Evolutionary conservation across 1,139 yeast species (phyloP), one percentile per base, ranked within the genome.

Genomic region (Yamadazyma spencermartinsiae): DNA sequence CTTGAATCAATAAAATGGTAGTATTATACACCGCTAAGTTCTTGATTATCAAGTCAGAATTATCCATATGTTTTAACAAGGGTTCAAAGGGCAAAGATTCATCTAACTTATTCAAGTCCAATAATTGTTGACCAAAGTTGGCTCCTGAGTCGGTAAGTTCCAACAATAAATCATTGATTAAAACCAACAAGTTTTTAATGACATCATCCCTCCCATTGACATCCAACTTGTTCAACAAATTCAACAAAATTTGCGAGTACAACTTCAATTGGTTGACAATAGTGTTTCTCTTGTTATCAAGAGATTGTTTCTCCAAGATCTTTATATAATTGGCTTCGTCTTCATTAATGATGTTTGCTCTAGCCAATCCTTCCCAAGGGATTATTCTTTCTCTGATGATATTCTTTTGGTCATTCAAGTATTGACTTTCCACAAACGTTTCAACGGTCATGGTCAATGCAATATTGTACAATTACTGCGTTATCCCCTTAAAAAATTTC

Each of bases 331-430:
- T 74, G 13, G 88, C 88, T 55, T 86, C 89, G 43, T 78, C 81
- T 38, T 73, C 73, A 15, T 80, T 64, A 33, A 90, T 72, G 35
- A 82, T 78, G 35, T 79, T 81, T 10, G 94, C 83, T 44, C 96
- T 76, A 14, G 87, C 82, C 53, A 85, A 80, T 7, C 95, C 95
- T 56, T 86, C 95, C 97, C 97, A 90, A 18, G 96, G 95, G 43
- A 90, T 79, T 24, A 94, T 84, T 49, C 95, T 78, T 45, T 86
- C 85, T 52, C 94, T 75, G 50, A 87, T 82, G 48, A 81, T 81
- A 51, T 77, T 73, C 53, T 87, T 80, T 46, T 86, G 78, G 52
- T 88, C 96, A 48, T 81, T 82, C 53, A 87, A 71, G 55, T 79
- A 82, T 35, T 74, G 74, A 60, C 86, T 82, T 52, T 83, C 87